A percentile compares a stretch with the other conserved stretches of the same genome.
Evolutionary conservation across 371 early-diverging fungal genomes (phyloP).

Genomic region (Rhizomucor miehei): DNA sequence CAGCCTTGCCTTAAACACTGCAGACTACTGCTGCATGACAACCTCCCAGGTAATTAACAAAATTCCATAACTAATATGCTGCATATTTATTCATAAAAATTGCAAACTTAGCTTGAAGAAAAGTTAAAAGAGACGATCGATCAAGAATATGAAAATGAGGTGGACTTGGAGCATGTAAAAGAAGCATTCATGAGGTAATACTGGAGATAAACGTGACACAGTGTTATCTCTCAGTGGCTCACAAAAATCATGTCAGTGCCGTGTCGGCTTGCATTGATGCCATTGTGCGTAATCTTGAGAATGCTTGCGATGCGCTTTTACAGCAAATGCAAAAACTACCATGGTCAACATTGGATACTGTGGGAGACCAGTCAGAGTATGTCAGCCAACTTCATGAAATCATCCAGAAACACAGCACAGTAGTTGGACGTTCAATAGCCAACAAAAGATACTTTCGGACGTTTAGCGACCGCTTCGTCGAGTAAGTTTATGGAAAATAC

Average conservation of each 20-base stretch:
- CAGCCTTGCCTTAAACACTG: constrained; percentile 84
- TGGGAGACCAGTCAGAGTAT: constrained; percentile 93
- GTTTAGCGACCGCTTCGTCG: constrained; percentile 89
- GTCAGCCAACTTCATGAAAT: constrained; percentile 63
- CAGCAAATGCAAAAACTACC: constrained; percentile 66
- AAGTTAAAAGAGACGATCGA: constrained; percentile 69
- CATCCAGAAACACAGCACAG: constrained; percentile 45
- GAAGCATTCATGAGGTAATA: constrained; percentile 72
- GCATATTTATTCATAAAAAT: no score
- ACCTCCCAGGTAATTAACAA: constrained; percentile 65
- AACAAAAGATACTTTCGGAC: constrained; percentile 76
- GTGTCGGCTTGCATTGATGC: constrained; percentile 58
- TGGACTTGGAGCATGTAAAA: constrained; percentile 68
- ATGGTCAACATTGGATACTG: constrained; percentile 81
- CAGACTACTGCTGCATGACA: constrained; percentile 90
- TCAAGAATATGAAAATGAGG: constrained; percentile 52
- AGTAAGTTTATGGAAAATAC: constrained; percentile 47
- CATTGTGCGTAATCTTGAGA: constrained; percentile 66
- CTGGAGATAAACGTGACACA: background rate
- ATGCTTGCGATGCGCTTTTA: constrained; percentile 63
- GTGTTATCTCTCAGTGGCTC: background rate
- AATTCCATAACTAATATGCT: no score
- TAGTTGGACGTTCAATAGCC: constrained; percentile 60
- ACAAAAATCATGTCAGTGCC: constrained; percentile 24
- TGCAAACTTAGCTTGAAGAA: constrained; percentile 39